Conservation (phyloP, 768 basidiomycete species). For the Chalciporus pseudorubinellus region DNA sequence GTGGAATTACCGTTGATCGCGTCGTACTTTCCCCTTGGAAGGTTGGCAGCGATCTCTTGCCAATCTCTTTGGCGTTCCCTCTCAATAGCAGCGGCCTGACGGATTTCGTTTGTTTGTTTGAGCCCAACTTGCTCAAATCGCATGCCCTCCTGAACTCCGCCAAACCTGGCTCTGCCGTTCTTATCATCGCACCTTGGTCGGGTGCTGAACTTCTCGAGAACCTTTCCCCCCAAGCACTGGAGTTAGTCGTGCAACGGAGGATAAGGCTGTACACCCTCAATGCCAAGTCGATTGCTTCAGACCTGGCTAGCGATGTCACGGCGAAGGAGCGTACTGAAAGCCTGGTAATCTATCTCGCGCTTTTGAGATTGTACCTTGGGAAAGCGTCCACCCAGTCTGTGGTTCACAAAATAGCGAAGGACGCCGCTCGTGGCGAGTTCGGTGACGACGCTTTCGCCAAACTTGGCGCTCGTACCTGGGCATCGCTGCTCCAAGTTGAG, state of each 20-base stretch:
- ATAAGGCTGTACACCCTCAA: slow-evolving; percentile 62
- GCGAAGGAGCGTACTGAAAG: slow-evolving; percentile 46
- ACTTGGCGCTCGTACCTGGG: slow-evolving; percentile 62
- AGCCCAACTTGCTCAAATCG: slow-evolving; percentile 73
- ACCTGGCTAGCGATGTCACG: slow-evolving; percentile 25
- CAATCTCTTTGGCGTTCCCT: slow-evolving; percentile 57
- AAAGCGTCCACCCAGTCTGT: slow-evolving; percentile 51
- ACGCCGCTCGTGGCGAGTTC: slow-evolving; percentile 44
- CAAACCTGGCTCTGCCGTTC: slow-evolving; percentile 63
- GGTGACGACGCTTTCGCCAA: slow-evolving; percentile 44
- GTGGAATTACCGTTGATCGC: slow-evolving; percentile 66
- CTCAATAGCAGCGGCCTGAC: slow-evolving; percentile 51
- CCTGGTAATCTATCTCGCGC: slow-evolving; percentile 70
- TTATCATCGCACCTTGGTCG: slow-evolving; percentile 76
- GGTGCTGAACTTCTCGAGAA: slow-evolving; percentile 69
- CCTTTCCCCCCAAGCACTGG: slow-evolving; percentile 50
- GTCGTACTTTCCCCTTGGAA: slow-evolving; percentile 59
- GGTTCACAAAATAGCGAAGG: slow-evolving; percentile 51
- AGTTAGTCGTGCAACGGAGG: slow-evolving; percentile 44
- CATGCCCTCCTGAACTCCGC: slow-evolving; percentile 71
- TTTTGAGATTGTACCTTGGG: slow-evolving; percentile 82
- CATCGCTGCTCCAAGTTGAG: slow-evolving; percentile 57
- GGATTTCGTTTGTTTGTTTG: slow-evolving; percentile 75
- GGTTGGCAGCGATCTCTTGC: slow-evolving; percentile 38
- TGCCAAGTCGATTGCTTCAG: slow-evolving; percentile 48